These are phyloP conservation scores for Metschnikowia chrysomelidarum DNA, from an alignment of 805 yeast genomes.

Conservation along the genomic window DNA sequence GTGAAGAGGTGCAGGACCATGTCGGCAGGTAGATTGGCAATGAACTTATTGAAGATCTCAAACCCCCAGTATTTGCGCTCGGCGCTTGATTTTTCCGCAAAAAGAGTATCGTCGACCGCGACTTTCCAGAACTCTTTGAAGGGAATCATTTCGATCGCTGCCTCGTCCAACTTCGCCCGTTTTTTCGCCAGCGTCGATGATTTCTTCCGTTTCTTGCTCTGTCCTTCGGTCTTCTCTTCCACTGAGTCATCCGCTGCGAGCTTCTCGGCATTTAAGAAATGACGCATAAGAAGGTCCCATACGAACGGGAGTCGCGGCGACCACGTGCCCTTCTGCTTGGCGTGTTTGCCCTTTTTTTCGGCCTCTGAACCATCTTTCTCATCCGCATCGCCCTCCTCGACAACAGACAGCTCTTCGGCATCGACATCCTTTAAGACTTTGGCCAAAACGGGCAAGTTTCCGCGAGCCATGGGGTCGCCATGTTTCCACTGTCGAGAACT, in stretches of 20 bases:
- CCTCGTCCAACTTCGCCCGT: conserved; percentile 12
- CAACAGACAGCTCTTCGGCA: too few relatives aligned
- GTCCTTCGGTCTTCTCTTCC: conserved; percentile 18
- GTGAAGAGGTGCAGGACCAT: conserved; percentile 43
- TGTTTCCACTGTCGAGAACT: conserved; percentile 53
- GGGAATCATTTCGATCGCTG: conserved; percentile 30
- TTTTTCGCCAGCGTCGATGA: conserved; percentile 23
- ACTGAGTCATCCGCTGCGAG: conserved; percentile 19
- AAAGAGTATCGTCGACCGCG: conserved; percentile 77
- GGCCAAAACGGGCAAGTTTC: conserved; percentile 60
- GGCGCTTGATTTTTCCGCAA: conserved; percentile 71
- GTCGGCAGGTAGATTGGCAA: conserved; percentile 23
- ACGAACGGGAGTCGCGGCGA: conserved; percentile 71
- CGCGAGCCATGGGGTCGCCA: conserved; percentile 70
- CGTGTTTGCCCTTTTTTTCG: conserved; percentile 20
- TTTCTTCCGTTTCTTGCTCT: conserved; percentile 27
- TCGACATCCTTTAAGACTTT: conserved; percentile 63
- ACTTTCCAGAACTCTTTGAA: conserved; percentile 72
- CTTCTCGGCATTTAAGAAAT: conserved; percentile 29
- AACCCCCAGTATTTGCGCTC: conserved; percentile 89
- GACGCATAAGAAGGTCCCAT: conserved; percentile 60
- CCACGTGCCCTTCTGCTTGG: conserved; percentile 67
- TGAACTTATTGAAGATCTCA: conserved; percentile 58
- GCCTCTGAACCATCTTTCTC: conserved; percentile 16
- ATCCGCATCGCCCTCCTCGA: conserved; percentile 36